A percentile compares a stretch with the other conserved stretches of the same genome.
Evolutionary conservation across 164 flowering plant genomes (phyloP).

Genomic region (Vitis rotundifolia): DNA sequence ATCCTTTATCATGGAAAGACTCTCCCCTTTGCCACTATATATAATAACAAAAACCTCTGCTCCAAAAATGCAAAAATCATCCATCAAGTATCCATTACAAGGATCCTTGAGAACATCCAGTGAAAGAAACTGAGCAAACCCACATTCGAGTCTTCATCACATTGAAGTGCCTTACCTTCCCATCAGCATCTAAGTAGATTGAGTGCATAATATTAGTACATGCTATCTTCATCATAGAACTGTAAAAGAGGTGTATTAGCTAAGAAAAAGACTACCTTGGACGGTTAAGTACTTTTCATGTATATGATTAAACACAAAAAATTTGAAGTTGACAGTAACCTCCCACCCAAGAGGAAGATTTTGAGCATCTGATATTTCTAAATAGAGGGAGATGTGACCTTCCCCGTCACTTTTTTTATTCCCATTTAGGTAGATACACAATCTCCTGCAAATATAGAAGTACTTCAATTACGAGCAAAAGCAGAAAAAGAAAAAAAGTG

Average conservation of each 20-base stretch:
- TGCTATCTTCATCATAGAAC: no score
- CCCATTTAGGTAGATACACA: slow-evolving; percentile 16
- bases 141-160: not conserved
- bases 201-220: no score
- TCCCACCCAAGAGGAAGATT: slow-evolving; percentile 1
- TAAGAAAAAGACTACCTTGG: slow-evolving; percentile 4
- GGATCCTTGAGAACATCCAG: not conserved
- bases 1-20: not conserved
- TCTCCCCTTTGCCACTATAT: not conserved
- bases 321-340: slow-evolving; percentile 11
- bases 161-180: no score
- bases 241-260: no score
- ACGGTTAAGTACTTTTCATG: slow-evolving; percentile 16
- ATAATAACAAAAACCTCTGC: slow-evolving; percentile 15
- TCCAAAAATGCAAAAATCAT: slow-evolving; percentile 18
- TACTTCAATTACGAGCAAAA: no score
- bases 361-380: not conserved
- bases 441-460: slow-evolving; percentile 4
- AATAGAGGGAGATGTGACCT: slow-evolving; percentile 10
- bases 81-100: slow-evolving; percentile 14
- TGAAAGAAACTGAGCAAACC: slow-evolving; percentile 4
- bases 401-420: slow-evolving; percentile 1
- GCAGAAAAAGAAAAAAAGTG: no score
- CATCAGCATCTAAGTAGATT: no score
- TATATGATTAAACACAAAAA: slow-evolving; percentile 17